Base-by-base conservation (phyloP, 1,139 yeast species). In the Cylindricascospora bacillispora region DNA sequence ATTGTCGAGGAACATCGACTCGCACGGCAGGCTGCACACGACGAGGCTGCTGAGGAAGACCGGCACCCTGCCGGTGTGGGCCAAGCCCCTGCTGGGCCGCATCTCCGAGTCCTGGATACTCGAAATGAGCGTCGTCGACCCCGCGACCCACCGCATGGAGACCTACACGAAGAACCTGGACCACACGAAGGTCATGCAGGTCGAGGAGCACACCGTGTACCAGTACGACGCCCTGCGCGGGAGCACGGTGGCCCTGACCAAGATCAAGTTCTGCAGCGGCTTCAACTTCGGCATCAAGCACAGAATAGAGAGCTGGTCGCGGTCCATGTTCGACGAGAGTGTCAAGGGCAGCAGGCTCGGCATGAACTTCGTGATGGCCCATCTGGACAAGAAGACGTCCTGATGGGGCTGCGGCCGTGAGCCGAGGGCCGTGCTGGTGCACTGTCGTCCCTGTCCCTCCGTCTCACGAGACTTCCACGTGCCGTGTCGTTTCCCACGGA, bases 81-180 rank as follows among this genome's bases (percentile, higher is more conserved):
- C 80, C 29, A 70, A 68, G 43, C 93, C 93, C 5, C 68, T 86
- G 35, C 57, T 86, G 38, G 92, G 93, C 1, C 62, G 67, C 34
- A 72, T 73, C 22, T 63, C 81, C 21, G 78, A 81, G 39, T 67
- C 86, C 6, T 83, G 93, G 89, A 74, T 86, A 24, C 67, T 89
- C 32, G 98, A 89, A 52, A 71, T 73, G 42, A 70, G 85, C 2
- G 59, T 79, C 7, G 77, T 86, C 11, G 79, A 89, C 50, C 86
- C 93, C 1, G 44, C 51, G 6, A 49, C 57, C 7, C 58, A 64
- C 39, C 62, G 63, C 7, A 65, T 86, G 68, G 52, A 61, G 36
- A 72, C 93, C 2, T 83, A 82, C 59, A 76, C 86, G 6, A 68
- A 86, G 40, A 89, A 89, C 52, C 59, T 89, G 30, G 97, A 89